Percentiles rank a stretch among this genome's conserved stretches.
These are phyloP conservation scores for Colletotrichum destructivum DNA, from an alignment of 2,329 filamentous ascomycete genomes.

Conservation along the genomic window DNA sequence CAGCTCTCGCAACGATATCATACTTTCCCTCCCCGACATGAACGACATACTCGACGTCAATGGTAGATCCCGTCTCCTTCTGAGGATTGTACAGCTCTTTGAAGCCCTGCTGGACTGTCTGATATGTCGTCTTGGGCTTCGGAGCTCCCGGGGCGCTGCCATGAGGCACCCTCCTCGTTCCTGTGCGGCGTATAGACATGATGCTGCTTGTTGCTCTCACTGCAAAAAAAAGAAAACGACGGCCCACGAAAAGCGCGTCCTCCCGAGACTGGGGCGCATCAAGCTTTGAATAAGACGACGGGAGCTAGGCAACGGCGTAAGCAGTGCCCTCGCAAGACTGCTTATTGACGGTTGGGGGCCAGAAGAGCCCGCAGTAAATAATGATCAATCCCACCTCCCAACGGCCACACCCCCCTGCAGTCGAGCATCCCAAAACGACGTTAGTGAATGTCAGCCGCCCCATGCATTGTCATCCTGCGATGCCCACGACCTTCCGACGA, in stretches of 20 bases:
- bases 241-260: not conserved
- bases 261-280: constrained; percentile 17
- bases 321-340: constrained; percentile 26
- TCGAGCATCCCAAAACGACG: constrained; percentile 38
- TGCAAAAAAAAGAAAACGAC: not conserved
- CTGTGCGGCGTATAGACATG: constrained; percentile 38
- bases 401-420: constrained; percentile 29
- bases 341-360: constrained; percentile 9
- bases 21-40: not conserved
- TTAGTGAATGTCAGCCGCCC: constrained; percentile 34
- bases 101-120: constrained; percentile 56
- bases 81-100: constrained; percentile 54
- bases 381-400: not conserved
- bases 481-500: constrained; percentile 19
- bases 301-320: constrained; percentile 32
- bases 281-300: constrained; percentile 27
- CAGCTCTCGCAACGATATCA: constrained; percentile 17
- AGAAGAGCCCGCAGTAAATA: not conserved
- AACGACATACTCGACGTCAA: constrained; percentile 55
- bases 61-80: constrained; percentile 46
- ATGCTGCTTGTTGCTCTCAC: constrained; percentile 1
- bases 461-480: constrained; percentile 38
- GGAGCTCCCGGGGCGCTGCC: constrained; percentile 35
- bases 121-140: constrained; percentile 53
- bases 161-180: constrained; percentile 38